Evolutionary conservation across 768 basidiomycete species (phyloP).

Genomic region (Boletus barrowsii): DNA sequence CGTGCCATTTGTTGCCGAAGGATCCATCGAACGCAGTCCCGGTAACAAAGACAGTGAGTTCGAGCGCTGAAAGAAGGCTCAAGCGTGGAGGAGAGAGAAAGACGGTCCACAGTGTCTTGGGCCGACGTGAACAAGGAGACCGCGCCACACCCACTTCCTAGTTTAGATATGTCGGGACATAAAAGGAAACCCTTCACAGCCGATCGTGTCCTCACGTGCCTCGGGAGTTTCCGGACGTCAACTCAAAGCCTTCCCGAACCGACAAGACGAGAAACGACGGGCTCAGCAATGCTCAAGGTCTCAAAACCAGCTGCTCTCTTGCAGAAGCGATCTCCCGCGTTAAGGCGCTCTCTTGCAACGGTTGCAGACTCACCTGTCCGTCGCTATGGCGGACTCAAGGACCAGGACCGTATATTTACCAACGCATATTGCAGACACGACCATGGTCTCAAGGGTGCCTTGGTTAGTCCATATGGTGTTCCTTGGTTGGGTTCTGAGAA

Average conservation of each 20-base stretch:
- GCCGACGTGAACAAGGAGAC: constrained; percentile 17
- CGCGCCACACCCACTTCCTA: constrained; percentile 9
- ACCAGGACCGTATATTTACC: constrained; percentile 93
- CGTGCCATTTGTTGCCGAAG: constrained; percentile 11
- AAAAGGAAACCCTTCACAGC: constrained; percentile 6
- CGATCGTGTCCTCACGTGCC: constrained; percentile 8
- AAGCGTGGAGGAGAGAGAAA: neutral
- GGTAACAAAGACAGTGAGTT: neutral
- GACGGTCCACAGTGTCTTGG: neutral
- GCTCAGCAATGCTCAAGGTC: constrained; percentile 24
- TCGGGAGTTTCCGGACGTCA: constrained; percentile 18
- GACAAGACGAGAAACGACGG: constrained; percentile 14
- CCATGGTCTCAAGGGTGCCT: constrained; percentile 88
- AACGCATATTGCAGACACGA: constrained; percentile 89
- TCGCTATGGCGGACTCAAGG: constrained; percentile 89
- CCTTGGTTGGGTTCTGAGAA: neutral
- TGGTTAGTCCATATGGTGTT: constrained; percentile 42
- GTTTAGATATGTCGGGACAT: constrained; percentile 1
- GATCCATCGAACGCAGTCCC: constrained; percentile 13
- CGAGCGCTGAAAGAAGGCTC: neutral
- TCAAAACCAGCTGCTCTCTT: constrained; percentile 26
- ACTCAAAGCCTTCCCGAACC: neutral
- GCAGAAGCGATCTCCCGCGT: constrained; percentile 14
- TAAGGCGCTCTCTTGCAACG: constrained; percentile 53
- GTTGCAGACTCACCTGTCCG: constrained; percentile 83